Evolutionary conservation across 1,284 basidiomycete species (phyloP), one percentile per base, ranked within the genome.

Genomic region (Puccinia novopanici): DNA sequence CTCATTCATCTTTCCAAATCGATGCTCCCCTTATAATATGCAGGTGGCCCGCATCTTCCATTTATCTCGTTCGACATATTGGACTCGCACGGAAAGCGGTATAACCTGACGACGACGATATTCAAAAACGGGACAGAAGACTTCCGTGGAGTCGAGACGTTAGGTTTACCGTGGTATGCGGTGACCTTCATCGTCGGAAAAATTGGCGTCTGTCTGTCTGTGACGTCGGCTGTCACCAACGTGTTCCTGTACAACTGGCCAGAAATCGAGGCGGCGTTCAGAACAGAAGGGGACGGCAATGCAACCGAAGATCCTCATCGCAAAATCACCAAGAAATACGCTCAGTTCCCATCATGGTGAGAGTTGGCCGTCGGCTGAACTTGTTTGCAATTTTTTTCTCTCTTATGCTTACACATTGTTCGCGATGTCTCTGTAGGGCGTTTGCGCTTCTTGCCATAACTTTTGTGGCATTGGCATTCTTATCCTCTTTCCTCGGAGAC

Each of bases 31-130:
- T 48, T 27, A 5, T 54, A 3, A 54, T 17, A 13, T 45, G 22
- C 54, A 73, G 71, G 70, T 17, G 77, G 77, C 3, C 67, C 68
- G 4, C 54, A 40, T 73, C 34, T 80, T 34, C 77, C 77, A 13
- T 80, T 80, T 42, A 80, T 80, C 55, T 80, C 77, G 6, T 72
- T 50, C 24, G 70, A 72, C 27, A 37, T 80, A 50, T 70, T 80
- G 27, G 70, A 80, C 59, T 59, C 48, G 19, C 19, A 59, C 4
- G 77, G 55, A 40, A 71, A 59, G 8, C 67, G 59, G 12, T 80
- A 80, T 27, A 72, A 80, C 52, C 22, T 80, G 15, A 80, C 34
- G 3, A 61, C 34, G n/a, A 67, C 70, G 2, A 48, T 80, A 22
- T 12, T 45, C 50, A 48, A n/a, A 40, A 72, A 80, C 48, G 77